phyloP scores from a whole-genome alignment of 306 rosid genomes.

The Pterocarpus santalinus region DNA sequence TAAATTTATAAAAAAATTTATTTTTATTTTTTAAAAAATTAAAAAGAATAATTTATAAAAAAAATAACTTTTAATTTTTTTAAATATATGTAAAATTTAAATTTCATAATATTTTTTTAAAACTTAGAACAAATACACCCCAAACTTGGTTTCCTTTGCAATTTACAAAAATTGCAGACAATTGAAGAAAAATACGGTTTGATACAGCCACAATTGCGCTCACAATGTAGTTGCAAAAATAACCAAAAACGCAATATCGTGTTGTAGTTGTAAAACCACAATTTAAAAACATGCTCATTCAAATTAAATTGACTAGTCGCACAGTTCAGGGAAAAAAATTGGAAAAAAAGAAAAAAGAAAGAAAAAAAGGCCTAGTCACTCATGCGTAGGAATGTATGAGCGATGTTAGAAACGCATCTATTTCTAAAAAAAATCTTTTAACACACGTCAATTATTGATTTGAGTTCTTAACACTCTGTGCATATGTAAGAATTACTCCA shows the following conservation, averaged over 20 bases:
- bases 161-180: background rate
- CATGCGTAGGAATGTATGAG: background rate
- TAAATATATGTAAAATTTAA: too few relatives aligned
- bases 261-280: background rate
- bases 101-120: too few relatives aligned
- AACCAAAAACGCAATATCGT: background rate
- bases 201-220: background rate
- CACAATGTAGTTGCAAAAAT: background rate
- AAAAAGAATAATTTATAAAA: too few relatives aligned
- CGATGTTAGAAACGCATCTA: background rate
- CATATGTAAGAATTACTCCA: background rate
- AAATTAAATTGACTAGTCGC: background rate
- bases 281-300: background rate
- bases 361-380: too few relatives aligned
- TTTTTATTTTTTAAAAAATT: too few relatives aligned
- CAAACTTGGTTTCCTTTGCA: background rate
- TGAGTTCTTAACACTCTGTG: background rate
- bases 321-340: background rate
- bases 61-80: too few relatives aligned
- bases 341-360: too few relatives aligned
- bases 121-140: too few relatives aligned
- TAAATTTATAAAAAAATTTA: too few relatives aligned
- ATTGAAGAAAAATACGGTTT: background rate
- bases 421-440: background rate
- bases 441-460: background rate